Percentiles rank a stretch among this genome's conserved stretches.
Conservation (phyloP, 257 asterid species). For the Schizonepeta tenuifolia region DNA sequence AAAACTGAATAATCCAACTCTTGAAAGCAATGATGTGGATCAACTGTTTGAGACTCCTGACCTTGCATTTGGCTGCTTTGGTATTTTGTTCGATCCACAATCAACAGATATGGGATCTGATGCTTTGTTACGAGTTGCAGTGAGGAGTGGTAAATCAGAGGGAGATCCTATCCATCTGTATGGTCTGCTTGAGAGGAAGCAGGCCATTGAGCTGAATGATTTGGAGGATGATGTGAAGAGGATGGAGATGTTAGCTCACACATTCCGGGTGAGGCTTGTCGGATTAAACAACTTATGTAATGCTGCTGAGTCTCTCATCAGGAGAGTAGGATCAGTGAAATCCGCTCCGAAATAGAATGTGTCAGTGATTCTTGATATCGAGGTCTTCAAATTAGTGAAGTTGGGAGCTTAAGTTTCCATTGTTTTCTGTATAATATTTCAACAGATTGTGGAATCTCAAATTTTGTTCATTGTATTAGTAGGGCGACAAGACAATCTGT, state of each 20-base stretch:
- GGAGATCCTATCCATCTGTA: constrained; percentile 49
- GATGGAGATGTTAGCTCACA: constrained; percentile 54
- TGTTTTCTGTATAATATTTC: neutral
- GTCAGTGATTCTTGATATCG: neutral
- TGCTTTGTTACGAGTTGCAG: constrained; percentile 61
- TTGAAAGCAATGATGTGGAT: constrained; percentile 47
- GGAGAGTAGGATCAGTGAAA: constrained; percentile 52
- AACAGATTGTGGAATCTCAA: neutral
- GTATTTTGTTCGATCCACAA: constrained; percentile 62
- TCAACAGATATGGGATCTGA: constrained; percentile 54
- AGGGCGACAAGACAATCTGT: neutral
- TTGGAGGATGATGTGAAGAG: constrained; percentile 69
- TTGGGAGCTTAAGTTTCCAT: neutral
- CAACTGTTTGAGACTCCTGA: constrained; percentile 66
- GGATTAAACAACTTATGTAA: constrained; percentile 58
- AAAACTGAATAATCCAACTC: constrained; percentile 34
- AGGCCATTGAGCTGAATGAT: constrained; percentile 61
- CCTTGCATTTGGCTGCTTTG: constrained; percentile 69
- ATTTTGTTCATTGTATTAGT: neutral
- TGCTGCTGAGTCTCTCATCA: constrained; percentile 64
- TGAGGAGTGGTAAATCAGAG: constrained; percentile 46
- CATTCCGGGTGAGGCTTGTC: constrained; percentile 57
- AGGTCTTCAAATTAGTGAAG: neutral
- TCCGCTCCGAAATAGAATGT: constrained; percentile 15
- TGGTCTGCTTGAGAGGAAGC: constrained; percentile 60